Conservation (phyloP, 768 basidiomycete species). For the Naganishia vishniacii region DNA sequence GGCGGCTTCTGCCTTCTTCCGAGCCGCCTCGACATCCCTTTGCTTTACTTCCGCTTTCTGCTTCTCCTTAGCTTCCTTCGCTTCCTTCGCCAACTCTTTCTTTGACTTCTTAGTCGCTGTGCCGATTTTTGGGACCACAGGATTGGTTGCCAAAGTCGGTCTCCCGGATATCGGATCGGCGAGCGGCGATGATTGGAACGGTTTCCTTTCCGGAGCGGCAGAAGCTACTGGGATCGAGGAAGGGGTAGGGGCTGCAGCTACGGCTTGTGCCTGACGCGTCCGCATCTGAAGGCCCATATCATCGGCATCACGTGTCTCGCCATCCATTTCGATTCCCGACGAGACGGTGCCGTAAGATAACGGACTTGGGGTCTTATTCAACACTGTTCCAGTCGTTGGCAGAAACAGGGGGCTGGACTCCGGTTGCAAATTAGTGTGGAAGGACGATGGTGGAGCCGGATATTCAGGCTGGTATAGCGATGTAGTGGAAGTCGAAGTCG, state of each 20-base stretch:
- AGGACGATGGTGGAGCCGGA: conserved; percentile 7
- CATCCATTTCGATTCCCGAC: not conserved
- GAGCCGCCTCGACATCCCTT: conserved; percentile 30
- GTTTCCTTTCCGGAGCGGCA: not conserved
- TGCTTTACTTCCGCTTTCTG: conserved; percentile 36
- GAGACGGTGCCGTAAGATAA: not conserved
- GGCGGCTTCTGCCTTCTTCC: conserved; percentile 32
- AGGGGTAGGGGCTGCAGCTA: not conserved
- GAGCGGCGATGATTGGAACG: not conserved
- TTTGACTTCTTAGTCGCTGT: conserved; percentile 33
- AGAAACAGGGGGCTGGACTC: not conserved
- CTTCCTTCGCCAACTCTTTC: conserved; percentile 41
- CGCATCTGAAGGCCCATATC: conserved; percentile 20
- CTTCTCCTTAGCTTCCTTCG: conserved; percentile 30
- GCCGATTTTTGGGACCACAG: not conserved
- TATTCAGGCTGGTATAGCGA: conserved; percentile 20
- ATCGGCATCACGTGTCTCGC: not conserved
- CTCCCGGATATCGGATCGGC: not conserved
- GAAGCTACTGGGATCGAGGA: not conserved
- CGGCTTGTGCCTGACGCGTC: conserved; percentile 22
- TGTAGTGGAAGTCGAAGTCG: conserved; percentile 23
- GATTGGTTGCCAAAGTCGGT: not conserved
- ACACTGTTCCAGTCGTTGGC: not conserved
- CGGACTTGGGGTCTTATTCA: conserved; percentile 10
- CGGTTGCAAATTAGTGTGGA: not conserved